These are phyloP conservation scores for Aspergillus ruber DNA, from an alignment of 2,329 filamentous ascomycete species.

Conservation along the genomic window DNA sequence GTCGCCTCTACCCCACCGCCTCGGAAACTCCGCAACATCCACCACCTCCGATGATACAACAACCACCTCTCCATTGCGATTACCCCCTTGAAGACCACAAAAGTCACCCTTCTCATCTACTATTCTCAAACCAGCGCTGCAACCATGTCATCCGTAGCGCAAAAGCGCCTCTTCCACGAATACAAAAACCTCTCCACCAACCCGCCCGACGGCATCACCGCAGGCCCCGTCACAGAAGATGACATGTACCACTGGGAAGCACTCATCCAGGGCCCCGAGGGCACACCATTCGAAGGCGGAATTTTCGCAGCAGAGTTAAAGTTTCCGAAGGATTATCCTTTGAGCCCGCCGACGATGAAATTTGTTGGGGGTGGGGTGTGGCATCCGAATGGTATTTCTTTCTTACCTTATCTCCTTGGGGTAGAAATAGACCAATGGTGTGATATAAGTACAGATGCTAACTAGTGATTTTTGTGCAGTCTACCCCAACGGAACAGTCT, in stretches of 20 bases:
- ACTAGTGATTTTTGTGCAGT: constrained; percentile 47
- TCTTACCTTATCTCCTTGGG: not conserved
- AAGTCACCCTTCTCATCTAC: not conserved
- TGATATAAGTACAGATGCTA: not conserved
- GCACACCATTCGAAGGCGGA: constrained; percentile 91
- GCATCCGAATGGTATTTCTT: constrained; percentile 79
- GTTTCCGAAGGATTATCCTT: constrained; percentile 95
- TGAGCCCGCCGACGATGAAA: constrained; percentile 91
- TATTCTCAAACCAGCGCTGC: not conserved
- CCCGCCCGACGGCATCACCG: constrained; percentile 95
- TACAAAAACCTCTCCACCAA: constrained; percentile 91
- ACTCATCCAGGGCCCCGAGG: constrained; percentile 89
- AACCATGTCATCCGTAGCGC: constrained; percentile 45
- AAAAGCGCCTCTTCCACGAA: constrained; percentile 84
- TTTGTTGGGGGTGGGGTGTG: constrained; percentile 83
- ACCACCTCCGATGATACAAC: not conserved
- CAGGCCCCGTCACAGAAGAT: constrained; percentile 86
- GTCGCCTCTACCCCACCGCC: not conserved
- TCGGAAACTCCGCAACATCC: not conserved
- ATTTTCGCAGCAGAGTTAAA: constrained; percentile 91
- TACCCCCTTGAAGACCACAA: not conserved
- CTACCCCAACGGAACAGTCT: constrained; percentile 85
- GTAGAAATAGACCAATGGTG: not conserved
- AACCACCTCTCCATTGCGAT: not conserved
- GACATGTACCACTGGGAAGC: constrained; percentile 96